Evolutionary conservation across 495 filamentous ascomycete genomes (phyloP).

Genomic region (Oidiodendron maius): DNA sequence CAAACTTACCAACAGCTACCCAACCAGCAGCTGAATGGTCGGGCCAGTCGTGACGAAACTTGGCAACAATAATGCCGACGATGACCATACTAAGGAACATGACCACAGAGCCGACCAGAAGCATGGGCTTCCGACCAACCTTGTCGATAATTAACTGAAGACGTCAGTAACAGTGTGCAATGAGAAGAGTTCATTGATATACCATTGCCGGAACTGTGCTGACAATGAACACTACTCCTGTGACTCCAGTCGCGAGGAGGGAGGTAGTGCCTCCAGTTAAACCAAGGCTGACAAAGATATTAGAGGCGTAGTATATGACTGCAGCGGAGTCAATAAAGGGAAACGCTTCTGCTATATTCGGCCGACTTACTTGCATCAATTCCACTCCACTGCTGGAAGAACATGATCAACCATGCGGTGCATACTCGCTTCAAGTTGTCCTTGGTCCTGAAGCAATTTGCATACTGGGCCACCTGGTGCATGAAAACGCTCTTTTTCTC

Average conservation of each 20-base stretch:
- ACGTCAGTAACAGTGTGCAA: too few relatives aligned
- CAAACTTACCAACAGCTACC: constrained; percentile 52
- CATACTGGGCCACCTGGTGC: constrained; percentile 28
- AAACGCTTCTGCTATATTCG: not conserved
- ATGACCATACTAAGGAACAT: constrained; percentile 47
- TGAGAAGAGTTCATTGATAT: too few relatives aligned
- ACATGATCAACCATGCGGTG: constrained; percentile 59
- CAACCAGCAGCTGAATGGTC: constrained; percentile 39
- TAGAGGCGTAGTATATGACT: constrained; percentile 23
- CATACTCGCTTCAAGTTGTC: constrained; percentile 51
- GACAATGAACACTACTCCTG: constrained; percentile 11
- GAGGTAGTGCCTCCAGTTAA: constrained; percentile 49
- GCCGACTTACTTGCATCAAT: constrained; percentile 20
- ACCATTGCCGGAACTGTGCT: constrained; percentile 15
- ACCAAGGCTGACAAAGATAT: constrained; percentile 38
- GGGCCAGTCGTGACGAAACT: constrained; percentile 39
- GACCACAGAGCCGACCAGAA: constrained; percentile 37
- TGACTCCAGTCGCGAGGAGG: constrained; percentile 31
- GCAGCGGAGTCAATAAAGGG: not conserved
- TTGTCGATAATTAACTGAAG: constrained; percentile 52
- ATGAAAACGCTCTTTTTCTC: constrained; percentile 46
- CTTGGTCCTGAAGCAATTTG: constrained; percentile 16
- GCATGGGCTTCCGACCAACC: constrained; percentile 26
- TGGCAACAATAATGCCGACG: constrained; percentile 40
- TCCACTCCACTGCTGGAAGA: constrained; percentile 53